Evolutionary conservation across 768 basidiomycete genomes (phyloP).

Genomic region (Collybia mongolica): DNA sequence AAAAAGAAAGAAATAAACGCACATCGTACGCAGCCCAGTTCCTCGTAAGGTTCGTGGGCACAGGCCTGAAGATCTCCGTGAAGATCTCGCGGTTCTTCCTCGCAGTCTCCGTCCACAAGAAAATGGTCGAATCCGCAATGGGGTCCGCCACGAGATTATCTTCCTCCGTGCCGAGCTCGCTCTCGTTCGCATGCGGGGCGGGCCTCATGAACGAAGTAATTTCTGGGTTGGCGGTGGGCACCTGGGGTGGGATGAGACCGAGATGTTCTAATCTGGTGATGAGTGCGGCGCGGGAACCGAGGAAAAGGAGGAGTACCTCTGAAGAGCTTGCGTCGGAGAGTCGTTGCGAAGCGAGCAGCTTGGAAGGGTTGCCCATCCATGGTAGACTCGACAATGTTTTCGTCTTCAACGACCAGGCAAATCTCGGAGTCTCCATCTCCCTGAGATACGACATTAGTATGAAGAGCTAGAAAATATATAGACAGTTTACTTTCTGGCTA

Average conservation of each 20-base stretch:
- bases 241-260: constrained; percentile 80
- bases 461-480: neutral
- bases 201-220: constrained; percentile 74
- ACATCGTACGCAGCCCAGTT: constrained; percentile 81
- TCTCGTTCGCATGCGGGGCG: constrained; percentile 67
- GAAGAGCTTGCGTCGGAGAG: constrained; percentile 81
- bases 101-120: constrained; percentile 71
- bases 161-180: constrained; percentile 57
- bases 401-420: constrained; percentile 87
- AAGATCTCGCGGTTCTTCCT: constrained; percentile 82
- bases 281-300: constrained; percentile 5
- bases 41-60: constrained; percentile 80
- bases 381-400: constrained; percentile 65
- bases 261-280: constrained; percentile 63
- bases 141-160: constrained; percentile 80
- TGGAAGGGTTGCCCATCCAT: constrained; percentile 80
- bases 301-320: constrained; percentile 47
- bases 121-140: constrained; percentile 55
- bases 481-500: constrained; percentile 59
- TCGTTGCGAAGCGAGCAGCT: constrained; percentile 80
- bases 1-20: constrained; percentile 20
- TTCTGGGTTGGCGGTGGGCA: constrained; percentile 29
- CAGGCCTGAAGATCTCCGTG: constrained; percentile 82
- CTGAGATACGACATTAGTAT: constrained; percentile 26
- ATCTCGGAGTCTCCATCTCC: constrained; percentile 97